Evolutionary conservation across 768 basidiomycete species (phyloP), one percentile per base, ranked within the genome.

Genomic region (Amanita pallidorosea): DNA sequence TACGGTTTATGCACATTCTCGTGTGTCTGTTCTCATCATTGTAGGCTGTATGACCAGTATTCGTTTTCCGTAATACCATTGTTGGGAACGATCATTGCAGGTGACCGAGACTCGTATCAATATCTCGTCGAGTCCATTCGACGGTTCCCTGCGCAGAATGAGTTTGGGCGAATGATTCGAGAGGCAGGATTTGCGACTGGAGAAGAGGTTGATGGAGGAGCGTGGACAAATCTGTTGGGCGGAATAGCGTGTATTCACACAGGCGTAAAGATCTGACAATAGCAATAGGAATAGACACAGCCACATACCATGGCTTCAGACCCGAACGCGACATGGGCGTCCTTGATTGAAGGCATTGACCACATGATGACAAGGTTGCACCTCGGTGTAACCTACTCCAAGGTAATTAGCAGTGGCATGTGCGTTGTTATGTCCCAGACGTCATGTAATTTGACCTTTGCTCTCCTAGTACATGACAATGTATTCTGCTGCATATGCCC

Each of bases 61-160:
- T 97, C 94, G 0, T 99, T 99, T 75, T 81, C 87, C 0, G 77
- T 97, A 54, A 96, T 99, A 61, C 96, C 96, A 2, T 71, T 95
- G 17, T 69, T 99, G 42, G 96, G 96, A n/a, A 95, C 92, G 17
- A 88, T 99, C 57, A 71, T 99, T n/a, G 89, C 93, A 8, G 88
- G 88, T 0, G 95, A 99, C 67, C 77, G 95, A 18, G 85, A 81
- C 18, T 95, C 93, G 5, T 99, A 99, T 65, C 93, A 97, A 64
- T 98, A 99, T 65, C 77, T 99, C 40, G 91, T 98, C 38, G 96
- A 99, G 66, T 96, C 93, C 9, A 98, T 99, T 59, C 85, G 92
- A 37, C 81, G 80, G 58, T 98, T 98, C 72, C 94, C 94, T 23
- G 73, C 80, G 9, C 94, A 96, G 64, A 70, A 77, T 7, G 83